These are phyloP conservation scores for Eutrema japonicum DNA, from an alignment of 345 rosid genomes.

Conservation along the genomic window DNA sequence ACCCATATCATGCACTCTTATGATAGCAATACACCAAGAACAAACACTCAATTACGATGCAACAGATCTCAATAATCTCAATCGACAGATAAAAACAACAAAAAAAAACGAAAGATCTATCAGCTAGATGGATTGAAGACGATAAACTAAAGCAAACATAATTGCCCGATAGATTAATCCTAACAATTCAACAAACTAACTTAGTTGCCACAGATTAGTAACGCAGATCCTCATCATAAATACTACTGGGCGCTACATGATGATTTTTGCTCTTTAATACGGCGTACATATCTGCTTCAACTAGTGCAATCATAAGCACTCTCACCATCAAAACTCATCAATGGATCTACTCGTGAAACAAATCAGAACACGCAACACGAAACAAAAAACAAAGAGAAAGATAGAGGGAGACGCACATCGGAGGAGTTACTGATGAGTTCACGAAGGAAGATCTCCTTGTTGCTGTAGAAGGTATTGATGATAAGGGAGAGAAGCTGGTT, in stretches of 20 bases:
- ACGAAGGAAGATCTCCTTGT: conserved; percentile 24
- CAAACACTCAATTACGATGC: neutral
- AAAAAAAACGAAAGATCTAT: too few relatives aligned
- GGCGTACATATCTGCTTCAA: neutral
- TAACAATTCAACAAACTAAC: too few relatives aligned
- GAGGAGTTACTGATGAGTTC: conserved; percentile 22
- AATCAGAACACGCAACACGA: neutral
- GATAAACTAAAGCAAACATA: too few relatives aligned
- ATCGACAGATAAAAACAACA: neutral
- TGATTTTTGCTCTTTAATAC: neutral
- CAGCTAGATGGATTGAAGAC: too few relatives aligned
- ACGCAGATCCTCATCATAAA: neutral
- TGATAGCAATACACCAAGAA: neutral
- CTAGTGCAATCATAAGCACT: neutral
- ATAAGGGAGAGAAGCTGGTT: conserved; percentile 9
- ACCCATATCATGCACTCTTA: too few relatives aligned
- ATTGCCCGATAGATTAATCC: too few relatives aligned
- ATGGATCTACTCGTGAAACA: neutral
- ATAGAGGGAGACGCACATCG: conserved; percentile 7
- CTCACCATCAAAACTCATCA: neutral
- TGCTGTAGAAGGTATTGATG: conserved; percentile 22
- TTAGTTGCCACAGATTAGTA: neutral
- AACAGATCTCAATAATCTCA: neutral
- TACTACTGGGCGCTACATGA: neutral
- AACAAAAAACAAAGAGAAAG: neutral